Evolutionary conservation across 768 basidiomycete genomes (phyloP).

Genomic region (Russula lepida): DNA sequence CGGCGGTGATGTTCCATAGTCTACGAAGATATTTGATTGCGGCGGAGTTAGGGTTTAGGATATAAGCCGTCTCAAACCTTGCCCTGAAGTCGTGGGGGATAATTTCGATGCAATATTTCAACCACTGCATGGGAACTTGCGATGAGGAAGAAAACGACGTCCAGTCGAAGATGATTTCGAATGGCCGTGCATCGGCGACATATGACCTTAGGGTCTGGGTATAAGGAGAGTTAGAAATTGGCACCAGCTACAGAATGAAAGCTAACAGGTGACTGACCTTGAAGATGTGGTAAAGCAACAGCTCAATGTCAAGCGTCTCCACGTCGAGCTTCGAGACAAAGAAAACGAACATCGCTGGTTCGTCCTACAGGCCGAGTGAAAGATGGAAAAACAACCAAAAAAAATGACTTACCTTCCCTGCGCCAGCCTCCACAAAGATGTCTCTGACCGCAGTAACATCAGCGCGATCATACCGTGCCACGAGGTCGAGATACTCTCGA

Average conservation of each 20-base stretch:
- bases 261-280: constrained; percentile 37
- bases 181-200: constrained; percentile 40
- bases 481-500: constrained; percentile 56
- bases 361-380: constrained; percentile 29
- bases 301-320: constrained; percentile 69
- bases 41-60: constrained; percentile 65
- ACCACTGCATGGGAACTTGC: constrained; percentile 74
- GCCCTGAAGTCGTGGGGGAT: constrained; percentile 61
- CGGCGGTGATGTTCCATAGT: constrained; percentile 59
- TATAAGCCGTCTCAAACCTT: constrained; percentile 52
- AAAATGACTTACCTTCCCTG: constrained; percentile 34
- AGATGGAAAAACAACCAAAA: not conserved
- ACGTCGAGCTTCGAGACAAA: constrained; percentile 65
- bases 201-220: constrained; percentile 43
- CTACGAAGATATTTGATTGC: constrained; percentile 69
- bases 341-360: constrained; percentile 48
- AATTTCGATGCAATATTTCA: constrained; percentile 69
- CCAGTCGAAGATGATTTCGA: constrained; percentile 76
- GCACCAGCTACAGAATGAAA: not conserved
- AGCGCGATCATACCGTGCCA: constrained; percentile 53
- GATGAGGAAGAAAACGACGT: constrained; percentile 68
- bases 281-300: constrained; percentile 70
- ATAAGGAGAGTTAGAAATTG: not conserved
- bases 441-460: constrained; percentile 53
- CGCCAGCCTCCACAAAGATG: constrained; percentile 53